Evolutionary conservation across 2,329 filamentous ascomycete genomes (phyloP).

Genomic region (Fusarium sp.): DNA sequence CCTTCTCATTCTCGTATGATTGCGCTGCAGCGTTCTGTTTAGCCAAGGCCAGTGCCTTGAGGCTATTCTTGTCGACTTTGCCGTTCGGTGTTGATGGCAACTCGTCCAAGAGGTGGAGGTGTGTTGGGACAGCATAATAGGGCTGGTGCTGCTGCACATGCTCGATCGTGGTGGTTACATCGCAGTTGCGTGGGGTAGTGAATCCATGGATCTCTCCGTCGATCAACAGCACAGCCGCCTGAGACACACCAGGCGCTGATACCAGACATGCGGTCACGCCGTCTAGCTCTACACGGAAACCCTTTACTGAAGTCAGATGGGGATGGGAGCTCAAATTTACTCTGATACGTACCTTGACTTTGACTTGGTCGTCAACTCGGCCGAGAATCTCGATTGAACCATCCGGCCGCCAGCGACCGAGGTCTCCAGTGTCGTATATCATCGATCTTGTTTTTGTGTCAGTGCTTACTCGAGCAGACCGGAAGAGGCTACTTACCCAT

Average conservation of each 20-base stretch:
- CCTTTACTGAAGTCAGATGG: constrained; percentile 47
- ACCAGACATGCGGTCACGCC: constrained; percentile 64
- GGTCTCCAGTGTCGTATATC: constrained; percentile 71
- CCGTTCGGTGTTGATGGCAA: constrained; percentile 66
- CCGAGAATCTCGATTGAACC: constrained; percentile 67
- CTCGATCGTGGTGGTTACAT: constrained; percentile 53
- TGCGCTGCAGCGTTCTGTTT: constrained; percentile 8
- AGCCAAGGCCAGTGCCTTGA: constrained; percentile 51
- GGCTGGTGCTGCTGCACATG: constrained; percentile 59
- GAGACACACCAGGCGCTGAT: constrained; percentile 57
- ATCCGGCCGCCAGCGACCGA: constrained; percentile 64
- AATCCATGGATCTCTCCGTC: constrained; percentile 63
- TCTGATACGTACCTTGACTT: constrained; percentile 60
- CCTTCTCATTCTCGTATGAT: constrained; percentile 10
- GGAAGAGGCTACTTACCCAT: constrained; percentile 57
- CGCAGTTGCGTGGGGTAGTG: constrained; percentile 53
- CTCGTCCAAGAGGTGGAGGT: constrained; percentile 55
- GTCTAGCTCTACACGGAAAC: constrained; percentile 70
- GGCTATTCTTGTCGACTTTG: constrained; percentile 64
- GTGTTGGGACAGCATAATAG: constrained; percentile 65
- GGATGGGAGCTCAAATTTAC: neutral
- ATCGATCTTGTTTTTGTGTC: constrained; percentile 7
- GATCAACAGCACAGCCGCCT: constrained; percentile 60
- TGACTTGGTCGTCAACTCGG: constrained; percentile 70
- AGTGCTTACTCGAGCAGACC: neutral